Evolutionary conservation across 306 rosid genomes (phyloP).

Genomic region (Parietaria judaica): DNA sequence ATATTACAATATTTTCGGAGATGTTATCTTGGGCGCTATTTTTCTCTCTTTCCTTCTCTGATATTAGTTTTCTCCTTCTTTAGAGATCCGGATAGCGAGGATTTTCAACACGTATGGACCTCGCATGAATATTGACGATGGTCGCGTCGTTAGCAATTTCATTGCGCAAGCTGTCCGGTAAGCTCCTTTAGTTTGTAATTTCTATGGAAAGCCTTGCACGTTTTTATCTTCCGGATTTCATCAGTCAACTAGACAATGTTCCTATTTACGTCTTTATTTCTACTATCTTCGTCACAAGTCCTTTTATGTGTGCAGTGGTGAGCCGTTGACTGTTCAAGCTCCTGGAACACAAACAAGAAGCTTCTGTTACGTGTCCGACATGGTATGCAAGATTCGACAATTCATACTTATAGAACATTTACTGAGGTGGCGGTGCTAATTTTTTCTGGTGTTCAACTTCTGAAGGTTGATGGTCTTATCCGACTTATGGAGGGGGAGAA

Average conservation of each 20-base stretch:
- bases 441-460: not conserved
- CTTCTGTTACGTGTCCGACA: conserved; percentile 52
- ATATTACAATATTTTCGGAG: not conserved
- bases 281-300: not conserved
- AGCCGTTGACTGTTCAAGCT: conserved; percentile 46
- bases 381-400: conserved; percentile 22
- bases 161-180: conserved; percentile 95
- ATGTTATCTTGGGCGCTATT: not conserved
- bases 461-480: conserved; percentile 46
- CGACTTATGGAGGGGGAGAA: conserved; percentile 44
- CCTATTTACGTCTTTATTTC: not conserved
- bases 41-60: not conserved
- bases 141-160: conserved; percentile 98
- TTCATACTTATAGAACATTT: not conserved
- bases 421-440: not conserved
- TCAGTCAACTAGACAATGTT: not conserved
- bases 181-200: conserved; percentile 7
- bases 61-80: not conserved
- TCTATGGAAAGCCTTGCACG: too few species aligned
- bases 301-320: conserved; percentile 39
- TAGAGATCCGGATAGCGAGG: conserved; percentile 86
- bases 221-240: not conserved
- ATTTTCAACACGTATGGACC: conserved; percentile 97
- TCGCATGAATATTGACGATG: conserved; percentile 95
- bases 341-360: conserved; percentile 50